These are phyloP conservation scores for Hysterangium stoloniferum DNA, from an alignment of 768 basidiomycete genomes.

Conservation along the genomic window DNA sequence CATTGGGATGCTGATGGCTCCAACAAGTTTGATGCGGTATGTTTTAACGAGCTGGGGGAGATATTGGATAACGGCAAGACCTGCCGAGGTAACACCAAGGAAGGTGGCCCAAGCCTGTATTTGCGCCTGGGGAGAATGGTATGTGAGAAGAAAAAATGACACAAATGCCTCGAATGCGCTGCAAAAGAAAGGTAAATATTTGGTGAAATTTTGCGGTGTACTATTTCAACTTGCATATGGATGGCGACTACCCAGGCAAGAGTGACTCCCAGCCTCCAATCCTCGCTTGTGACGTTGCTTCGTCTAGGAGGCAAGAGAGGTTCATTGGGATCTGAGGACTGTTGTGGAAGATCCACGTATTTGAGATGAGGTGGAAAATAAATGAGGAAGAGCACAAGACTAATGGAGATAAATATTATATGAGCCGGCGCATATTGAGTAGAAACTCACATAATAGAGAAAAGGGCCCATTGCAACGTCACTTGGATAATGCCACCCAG, in stretches of 20 bases:
- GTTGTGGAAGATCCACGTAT: conserved; percentile 33
- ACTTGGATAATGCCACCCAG: conserved; percentile 82
- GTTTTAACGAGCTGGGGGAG: conserved; percentile 81
- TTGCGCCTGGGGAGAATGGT: conserved; percentile 33
- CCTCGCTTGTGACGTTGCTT: conserved; percentile 44
- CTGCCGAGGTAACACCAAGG: conserved; percentile 73
- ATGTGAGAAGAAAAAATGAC: conserved; percentile 52
- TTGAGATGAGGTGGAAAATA: conserved; percentile 88
- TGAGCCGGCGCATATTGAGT: background rate
- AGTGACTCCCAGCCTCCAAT: conserved; percentile 73
- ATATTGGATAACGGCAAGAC: conserved; percentile 80
- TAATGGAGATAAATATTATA: conserved; percentile 24
- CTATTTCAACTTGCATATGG: conserved; percentile 58
- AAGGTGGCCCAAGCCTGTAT: conserved; percentile 70
- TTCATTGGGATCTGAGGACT: conserved; percentile 34
- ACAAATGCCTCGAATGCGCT: conserved; percentile 52
- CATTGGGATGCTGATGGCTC: conserved; percentile 89
- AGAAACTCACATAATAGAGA: conserved; percentile 71
- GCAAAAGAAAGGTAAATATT: conserved; percentile 3
- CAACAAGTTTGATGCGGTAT: conserved; percentile 71
- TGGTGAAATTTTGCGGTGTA: background rate
- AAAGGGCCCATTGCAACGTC: conserved; percentile 74
- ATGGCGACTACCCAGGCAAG: conserved; percentile 62
- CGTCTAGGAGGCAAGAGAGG: conserved; percentile 30
- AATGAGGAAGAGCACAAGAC: conserved; percentile 82